Evolutionary conservation across 2,329 filamentous ascomycete species (phyloP), one percentile per base, ranked within the genome.

Genomic region (Beauveria scarabaeidicola): DNA sequence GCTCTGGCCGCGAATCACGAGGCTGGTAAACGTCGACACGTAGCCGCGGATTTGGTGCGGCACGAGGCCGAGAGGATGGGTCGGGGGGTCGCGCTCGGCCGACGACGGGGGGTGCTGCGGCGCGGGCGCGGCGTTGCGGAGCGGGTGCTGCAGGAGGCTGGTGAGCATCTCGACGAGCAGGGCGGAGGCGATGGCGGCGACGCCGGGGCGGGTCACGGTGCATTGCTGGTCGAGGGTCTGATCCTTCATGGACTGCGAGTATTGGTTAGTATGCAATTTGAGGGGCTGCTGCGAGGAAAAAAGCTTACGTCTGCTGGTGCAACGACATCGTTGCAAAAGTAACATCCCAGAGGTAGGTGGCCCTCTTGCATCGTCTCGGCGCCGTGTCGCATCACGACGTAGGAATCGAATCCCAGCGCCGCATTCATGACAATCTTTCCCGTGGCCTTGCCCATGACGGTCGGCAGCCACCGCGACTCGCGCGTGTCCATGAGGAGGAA

Each of bases 291-390:
- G 36, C 10, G 29, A 32, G 3, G 11, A 8, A 36, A 2, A n/a
- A 3, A 15, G 81, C 88, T 84, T 77, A 96, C 92, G 76, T 97
- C 91, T 63, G 88, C 88, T 23, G 94, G 94, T 7, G 93, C 90
- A 53, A 97, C 93, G 27, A 99, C 93, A 71, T 99, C 94, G 68
- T 96, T 97, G 75, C 94, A 99, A 74, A 97, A 99, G 72, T 99
- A 99, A 74, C 94, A 99, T 10, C 94, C 94, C 27, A 97, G 79
- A 27, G 90, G 85, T 55, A 84, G 77, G 58, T 84, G 78, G n/a
- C 75, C 79, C 11, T 82, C 78, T 54, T 79, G 76, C 46, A 74
- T 71, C 3, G 79, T 78, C 65, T 84, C 82, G 6, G 90, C 79
- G 1, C 94, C 94, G 72, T 99, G 94, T 60, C 94, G 85, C 94